These are phyloP conservation scores for Solanum ossicruentum DNA, from an alignment of 257 asterid genomes.

Conservation along the genomic window DNA sequence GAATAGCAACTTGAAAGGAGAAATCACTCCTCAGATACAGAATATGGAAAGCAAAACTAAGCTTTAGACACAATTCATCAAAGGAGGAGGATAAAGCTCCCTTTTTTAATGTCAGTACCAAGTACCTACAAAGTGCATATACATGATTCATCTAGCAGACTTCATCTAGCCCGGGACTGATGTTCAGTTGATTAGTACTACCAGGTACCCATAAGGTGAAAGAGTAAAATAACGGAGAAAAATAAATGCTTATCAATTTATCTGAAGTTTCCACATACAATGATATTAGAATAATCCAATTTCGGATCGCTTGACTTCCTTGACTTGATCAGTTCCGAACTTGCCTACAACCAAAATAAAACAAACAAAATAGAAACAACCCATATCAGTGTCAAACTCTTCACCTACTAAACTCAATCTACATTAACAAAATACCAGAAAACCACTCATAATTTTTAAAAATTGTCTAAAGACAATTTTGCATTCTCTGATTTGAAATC, in stretches of 20 bases:
- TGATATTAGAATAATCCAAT: conserved; percentile 80
- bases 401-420: not conserved
- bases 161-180: not conserved
- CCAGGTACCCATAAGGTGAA: not conserved
- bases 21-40: not conserved
- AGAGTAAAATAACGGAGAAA: not conserved
- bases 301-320: conserved; percentile 62
- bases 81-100: not conserved
- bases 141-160: not conserved
- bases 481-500: not conserved
- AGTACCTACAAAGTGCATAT: not conserved
- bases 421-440: not conserved
- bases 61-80: not conserved
- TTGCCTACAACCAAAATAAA: conserved; percentile 40
- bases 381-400: not conserved
- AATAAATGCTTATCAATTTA: not conserved
- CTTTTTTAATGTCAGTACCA: not conserved
- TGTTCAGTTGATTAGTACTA: not conserved
- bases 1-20: not conserved
- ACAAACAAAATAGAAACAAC: not conserved
- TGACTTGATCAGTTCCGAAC: conserved; percentile 64
- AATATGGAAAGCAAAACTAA: not conserved
- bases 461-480: not conserved
- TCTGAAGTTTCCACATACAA: conserved; percentile 23
- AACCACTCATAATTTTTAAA: not conserved